Base-by-base conservation (phyloP, 768 basidiomycete species). In the Cubamyces sp. region DNA sequence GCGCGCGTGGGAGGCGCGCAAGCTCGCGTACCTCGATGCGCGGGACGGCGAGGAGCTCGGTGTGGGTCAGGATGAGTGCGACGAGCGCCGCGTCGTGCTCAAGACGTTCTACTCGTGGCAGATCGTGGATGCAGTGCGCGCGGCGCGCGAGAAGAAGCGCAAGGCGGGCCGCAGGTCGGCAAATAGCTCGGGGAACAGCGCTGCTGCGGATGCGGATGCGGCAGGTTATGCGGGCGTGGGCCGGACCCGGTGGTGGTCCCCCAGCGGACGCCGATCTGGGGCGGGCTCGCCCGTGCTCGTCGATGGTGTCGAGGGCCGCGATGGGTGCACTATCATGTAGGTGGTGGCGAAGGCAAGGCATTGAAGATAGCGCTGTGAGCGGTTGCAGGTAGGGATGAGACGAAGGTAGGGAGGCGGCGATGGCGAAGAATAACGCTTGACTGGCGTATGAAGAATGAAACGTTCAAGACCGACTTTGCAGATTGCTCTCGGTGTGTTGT, bases 31-130 rank as follows among this genome's bases (percentile, higher is more conserved):
- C 74, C 79, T 92, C 45, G 92, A 94, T 73, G 84, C 76, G 58
- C 75, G 84, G 66, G 91, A 93, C 70, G 81, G 79, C 6, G 87
- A 90, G 64, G 83, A 84, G 40, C 74, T 90, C 60, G 85, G 83
- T 72, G 74, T 85, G 9, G 89, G 87, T 47, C 87, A 91, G 75
- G 89, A 92, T 73, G 93, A 95, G 73, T 92, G 91, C 69, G 92
- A 94, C 64, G 80, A 82, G 68, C 74, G 69, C 69, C 78, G 87
- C 25, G 87, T 94, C 25, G 87, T 91, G 53, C 70, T 94, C 66
- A 93, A 93, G 82, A 86, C 88, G 25, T 95, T 93, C 73, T 88
- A 90, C 73, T 86, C 88, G 51, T 92, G 90, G 90, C 90, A 93
- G 78, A 88, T 84, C 11, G 91, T 94, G 40, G 92, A 94, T 70